A percentile compares a stretch with the other conserved stretches of the same genome.
These are phyloP conservation scores for Aspergillus sp. DNA, from an alignment of 2,329 filamentous ascomycete genomes.

Conservation along the genomic window DNA sequence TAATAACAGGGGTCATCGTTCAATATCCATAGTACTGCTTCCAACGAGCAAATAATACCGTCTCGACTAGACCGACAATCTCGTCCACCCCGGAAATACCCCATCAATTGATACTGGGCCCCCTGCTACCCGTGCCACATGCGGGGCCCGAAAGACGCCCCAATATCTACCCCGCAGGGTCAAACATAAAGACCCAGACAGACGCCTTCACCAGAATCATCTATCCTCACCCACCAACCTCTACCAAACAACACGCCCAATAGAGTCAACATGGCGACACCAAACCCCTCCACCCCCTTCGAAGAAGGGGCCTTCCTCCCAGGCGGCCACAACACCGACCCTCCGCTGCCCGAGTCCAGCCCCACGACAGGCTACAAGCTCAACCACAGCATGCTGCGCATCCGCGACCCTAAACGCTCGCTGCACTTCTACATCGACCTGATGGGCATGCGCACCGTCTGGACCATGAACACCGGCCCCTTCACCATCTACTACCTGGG, in stretches of 20 bases:
- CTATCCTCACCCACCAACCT: background rate
- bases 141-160: background rate
- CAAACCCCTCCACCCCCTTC: slow-evolving; percentile 14
- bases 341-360: slow-evolving; percentile 24
- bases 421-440: slow-evolving; percentile 38
- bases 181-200: too few relatives aligned
- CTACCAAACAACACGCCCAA: background rate
- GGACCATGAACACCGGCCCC: slow-evolving; percentile 38
- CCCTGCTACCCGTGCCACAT: too few relatives aligned
- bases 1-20: too few relatives aligned
- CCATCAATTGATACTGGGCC: background rate
- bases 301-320: slow-evolving; percentile 28
- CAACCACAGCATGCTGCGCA: slow-evolving; percentile 39
- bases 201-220: too few relatives aligned
- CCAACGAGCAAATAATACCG: too few relatives aligned
- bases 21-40: too few relatives aligned
- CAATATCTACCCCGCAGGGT: background rate
- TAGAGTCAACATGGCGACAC: slow-evolving; percentile 3
- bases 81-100: background rate
- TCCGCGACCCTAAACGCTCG: slow-evolving; percentile 31
- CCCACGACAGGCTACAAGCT: slow-evolving; percentile 33
- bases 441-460: slow-evolving; percentile 40
- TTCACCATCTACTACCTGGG: slow-evolving; percentile 42
- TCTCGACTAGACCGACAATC: too few relatives aligned
- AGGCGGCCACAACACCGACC: slow-evolving; percentile 28